phyloP scores from a whole-genome alignment of 2,329 filamentous ascomycete genomes.

The Fusarium bactridioides region DNA sequence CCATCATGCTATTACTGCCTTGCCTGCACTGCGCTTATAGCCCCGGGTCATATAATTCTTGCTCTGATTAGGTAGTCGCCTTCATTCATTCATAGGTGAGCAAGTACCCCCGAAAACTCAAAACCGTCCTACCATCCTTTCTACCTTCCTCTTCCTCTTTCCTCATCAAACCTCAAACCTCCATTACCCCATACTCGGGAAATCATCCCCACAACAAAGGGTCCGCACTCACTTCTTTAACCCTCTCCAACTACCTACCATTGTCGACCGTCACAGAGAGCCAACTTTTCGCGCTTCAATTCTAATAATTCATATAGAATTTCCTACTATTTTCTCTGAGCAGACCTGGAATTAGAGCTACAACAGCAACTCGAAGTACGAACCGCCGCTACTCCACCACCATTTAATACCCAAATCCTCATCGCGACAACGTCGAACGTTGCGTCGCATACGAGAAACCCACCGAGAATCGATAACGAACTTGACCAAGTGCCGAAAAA shows the following conservation, averaged over 20 bases:
- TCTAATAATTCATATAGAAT: slow-evolving; percentile 3
- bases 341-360: neutral
- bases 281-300: slow-evolving; percentile 7
- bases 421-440: neutral
- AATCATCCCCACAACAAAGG: slow-evolving; percentile 36
- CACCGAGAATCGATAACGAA: neutral
- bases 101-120: slow-evolving; percentile 3
- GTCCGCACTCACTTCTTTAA: slow-evolving; percentile 24
- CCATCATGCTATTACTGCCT: neutral
- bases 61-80: neutral
- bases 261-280: neutral
- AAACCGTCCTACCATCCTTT: neutral
- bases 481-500: neutral
- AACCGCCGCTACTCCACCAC: neutral
- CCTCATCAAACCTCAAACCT: slow-evolving; percentile 18
- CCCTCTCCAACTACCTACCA: slow-evolving; percentile 1
- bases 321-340: neutral
- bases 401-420: neutral
- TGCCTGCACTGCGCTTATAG: slow-evolving; percentile 9
- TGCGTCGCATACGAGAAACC: slow-evolving; percentile 4
- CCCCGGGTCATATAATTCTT: slow-evolving; percentile 14
- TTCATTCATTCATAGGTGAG: slow-evolving; percentile 2
- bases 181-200: slow-evolving; percentile 40
- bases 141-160: slow-evolving; percentile 8
- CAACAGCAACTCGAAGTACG: neutral